These are phyloP conservation scores for Epichloe bromicola DNA, from an alignment of 2,329 filamentous ascomycete genomes.

Conservation along the genomic window DNA sequence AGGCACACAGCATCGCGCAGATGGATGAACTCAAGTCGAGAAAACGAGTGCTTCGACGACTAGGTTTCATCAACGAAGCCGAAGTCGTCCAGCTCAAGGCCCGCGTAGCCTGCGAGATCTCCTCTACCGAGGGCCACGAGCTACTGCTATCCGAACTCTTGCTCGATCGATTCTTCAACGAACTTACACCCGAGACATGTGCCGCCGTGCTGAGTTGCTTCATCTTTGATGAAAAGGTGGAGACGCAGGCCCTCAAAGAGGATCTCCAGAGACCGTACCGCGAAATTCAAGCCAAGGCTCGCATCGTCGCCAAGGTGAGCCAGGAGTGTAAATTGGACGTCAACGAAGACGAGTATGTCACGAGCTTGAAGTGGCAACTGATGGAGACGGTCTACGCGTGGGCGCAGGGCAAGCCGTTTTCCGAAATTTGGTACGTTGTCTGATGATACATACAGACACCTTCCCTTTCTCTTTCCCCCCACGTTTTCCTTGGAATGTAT, in stretches of 20 bases:
- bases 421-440: conserved; percentile 76
- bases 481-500: neutral
- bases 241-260: conserved; percentile 64
- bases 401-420: conserved; percentile 81
- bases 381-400: conserved; percentile 95
- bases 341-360: conserved; percentile 90
- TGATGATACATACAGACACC: neutral
- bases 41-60: conserved; percentile 84
- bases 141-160: conserved; percentile 83
- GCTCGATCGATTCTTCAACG: conserved; percentile 97
- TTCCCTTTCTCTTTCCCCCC: no score
- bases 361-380: conserved; percentile 82
- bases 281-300: conserved; percentile 77
- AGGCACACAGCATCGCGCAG: conserved; percentile 79
- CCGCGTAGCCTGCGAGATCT: conserved; percentile 94
- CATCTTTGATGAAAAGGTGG: conserved; percentile 93
- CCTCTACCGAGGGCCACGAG: conserved; percentile 80
- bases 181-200: conserved; percentile 74
- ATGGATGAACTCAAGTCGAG: conserved; percentile 92
- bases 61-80: conserved; percentile 89
- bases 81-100: conserved; percentile 96
- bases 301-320: conserved; percentile 82
- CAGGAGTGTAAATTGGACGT: conserved; percentile 85
- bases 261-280: conserved; percentile 76
- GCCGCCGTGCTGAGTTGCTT: conserved; percentile 84